These are phyloP conservation scores for Pseudocercospora vitis DNA, from an alignment of 2,329 filamentous ascomycete species.

Conservation along the genomic window DNA sequence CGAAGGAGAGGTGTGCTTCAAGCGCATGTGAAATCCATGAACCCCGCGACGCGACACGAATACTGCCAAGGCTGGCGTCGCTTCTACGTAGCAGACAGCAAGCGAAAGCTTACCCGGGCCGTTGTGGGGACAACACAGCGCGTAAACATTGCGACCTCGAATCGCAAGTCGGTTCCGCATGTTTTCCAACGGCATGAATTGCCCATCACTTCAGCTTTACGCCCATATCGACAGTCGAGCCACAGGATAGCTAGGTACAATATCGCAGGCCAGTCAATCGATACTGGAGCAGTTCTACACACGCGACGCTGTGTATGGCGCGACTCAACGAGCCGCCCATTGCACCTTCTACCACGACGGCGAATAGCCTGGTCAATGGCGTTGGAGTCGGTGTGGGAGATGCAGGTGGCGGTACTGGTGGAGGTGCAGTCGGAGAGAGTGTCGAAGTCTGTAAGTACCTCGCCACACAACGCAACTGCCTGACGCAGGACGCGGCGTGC, in stretches of 20 bases:
- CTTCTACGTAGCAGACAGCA: background rate
- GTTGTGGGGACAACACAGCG: constrained; percentile 8
- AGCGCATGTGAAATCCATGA: constrained; percentile 8
- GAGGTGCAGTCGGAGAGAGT: constrained; percentile 53
- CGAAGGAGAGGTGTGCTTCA: background rate
- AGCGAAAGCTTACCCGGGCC: constrained; percentile 10
- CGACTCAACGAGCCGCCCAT: constrained; percentile 71
- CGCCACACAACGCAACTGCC: constrained; percentile 1
- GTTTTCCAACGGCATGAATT: constrained; percentile 9
- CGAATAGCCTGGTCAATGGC: constrained; percentile 18
- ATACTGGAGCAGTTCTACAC: background rate
- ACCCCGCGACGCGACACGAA: constrained; percentile 7
- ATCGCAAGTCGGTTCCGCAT: background rate
- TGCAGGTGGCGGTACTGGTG: too few relatives aligned
- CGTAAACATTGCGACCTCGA: constrained; percentile 9
- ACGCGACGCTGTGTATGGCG: constrained; percentile 58
- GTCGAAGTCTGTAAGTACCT: constrained; percentile 66
- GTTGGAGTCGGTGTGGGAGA: constrained; percentile 18
- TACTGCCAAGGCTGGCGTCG: too few relatives aligned
- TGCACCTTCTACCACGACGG: constrained; percentile 46
- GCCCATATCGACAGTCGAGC: constrained; percentile 9
- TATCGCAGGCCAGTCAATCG: background rate
- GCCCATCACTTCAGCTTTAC: background rate
- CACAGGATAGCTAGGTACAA: background rate
- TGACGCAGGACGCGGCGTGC: too few relatives aligned